Evolutionary conservation across 345 rosid genomes (phyloP).

Genomic region (Lepidium sativum): DNA sequence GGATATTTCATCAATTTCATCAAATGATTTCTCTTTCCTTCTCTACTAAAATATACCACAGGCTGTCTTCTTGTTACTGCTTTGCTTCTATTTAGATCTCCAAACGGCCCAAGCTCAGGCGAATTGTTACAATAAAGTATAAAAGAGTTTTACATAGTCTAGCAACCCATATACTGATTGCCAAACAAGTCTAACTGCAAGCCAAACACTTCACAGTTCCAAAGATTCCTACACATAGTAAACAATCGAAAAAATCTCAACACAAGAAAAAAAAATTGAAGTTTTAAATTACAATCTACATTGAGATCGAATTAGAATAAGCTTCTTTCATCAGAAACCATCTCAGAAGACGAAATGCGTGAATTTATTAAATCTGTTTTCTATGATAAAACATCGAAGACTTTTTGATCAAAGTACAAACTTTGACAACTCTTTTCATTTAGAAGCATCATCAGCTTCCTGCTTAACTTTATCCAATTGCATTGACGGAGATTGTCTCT

Average conservation of each 20-base stretch:
- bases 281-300: slow-evolving; percentile 3
- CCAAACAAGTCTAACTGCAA: not conserved
- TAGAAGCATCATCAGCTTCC: slow-evolving; percentile 12
- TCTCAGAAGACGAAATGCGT: not conserved
- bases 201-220: slow-evolving; percentile 6
- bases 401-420: too few species aligned
- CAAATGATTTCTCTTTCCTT: too few species aligned
- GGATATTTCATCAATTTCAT: too few species aligned
- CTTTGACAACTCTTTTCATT: not conserved
- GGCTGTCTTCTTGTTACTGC: too few species aligned
- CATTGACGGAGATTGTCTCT: not conserved
- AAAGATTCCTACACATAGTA: slow-evolving; percentile 2
- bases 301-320: not conserved
- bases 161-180: too few species aligned
- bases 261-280: not conserved
- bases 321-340: not conserved
- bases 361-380: not conserved
- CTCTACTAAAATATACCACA: too few species aligned
- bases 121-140: too few species aligned
- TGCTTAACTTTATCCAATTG: slow-evolving; percentile 15
- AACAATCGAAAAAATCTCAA: not conserved
- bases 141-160: too few species aligned
- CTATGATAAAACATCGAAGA: not conserved
- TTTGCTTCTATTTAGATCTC: too few species aligned
- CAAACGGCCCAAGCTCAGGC: too few species aligned